Conservation (phyloP, 2,329 filamentous ascomycete species). For the Chaetomiaceae sp. region DNA sequence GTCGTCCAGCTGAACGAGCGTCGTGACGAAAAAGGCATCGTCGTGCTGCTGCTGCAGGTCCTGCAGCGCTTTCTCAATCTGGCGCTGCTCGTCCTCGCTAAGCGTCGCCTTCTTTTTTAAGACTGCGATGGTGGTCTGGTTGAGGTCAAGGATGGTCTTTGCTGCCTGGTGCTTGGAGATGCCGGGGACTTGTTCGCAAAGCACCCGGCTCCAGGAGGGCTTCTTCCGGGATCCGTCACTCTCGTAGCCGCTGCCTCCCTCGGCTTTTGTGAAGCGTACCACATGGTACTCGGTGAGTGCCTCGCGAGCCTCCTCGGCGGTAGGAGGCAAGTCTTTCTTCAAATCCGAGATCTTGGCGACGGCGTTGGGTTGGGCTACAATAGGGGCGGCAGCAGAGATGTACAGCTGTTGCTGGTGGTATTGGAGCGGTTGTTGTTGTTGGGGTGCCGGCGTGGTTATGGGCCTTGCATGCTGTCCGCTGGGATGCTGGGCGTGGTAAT, state of each 20-base stretch:
- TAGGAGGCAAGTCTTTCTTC: conserved; percentile 30
- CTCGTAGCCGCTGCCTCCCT: conserved; percentile 28
- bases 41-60: conserved; percentile 31
- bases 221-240: conserved; percentile 30
- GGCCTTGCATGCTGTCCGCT: not conserved
- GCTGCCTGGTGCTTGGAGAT: conserved; percentile 35
- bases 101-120: conserved; percentile 39
- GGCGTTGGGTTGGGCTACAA: conserved; percentile 10
- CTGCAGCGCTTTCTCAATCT: conserved; percentile 36
- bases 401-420: conserved; percentile 5
- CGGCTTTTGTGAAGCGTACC: conserved; percentile 37
- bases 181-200: conserved; percentile 29
- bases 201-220: conserved; percentile 38
- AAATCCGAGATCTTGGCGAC: conserved; percentile 32
- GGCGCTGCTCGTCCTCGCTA: conserved; percentile 32
- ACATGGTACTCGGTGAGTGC: conserved; percentile 36
- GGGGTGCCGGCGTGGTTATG: not conserved
- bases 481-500: not conserved
- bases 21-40: conserved; percentile 36
- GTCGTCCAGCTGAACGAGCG: conserved; percentile 41
- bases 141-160: conserved; percentile 34
- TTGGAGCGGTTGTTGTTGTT: not conserved
- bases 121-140: conserved; percentile 28
- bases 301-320: conserved; percentile 34
- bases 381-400: not conserved